phyloP scores from a whole-genome alignment of 2,329 filamentous ascomycete genomes.

The Exophiala oligosperma region DNA sequence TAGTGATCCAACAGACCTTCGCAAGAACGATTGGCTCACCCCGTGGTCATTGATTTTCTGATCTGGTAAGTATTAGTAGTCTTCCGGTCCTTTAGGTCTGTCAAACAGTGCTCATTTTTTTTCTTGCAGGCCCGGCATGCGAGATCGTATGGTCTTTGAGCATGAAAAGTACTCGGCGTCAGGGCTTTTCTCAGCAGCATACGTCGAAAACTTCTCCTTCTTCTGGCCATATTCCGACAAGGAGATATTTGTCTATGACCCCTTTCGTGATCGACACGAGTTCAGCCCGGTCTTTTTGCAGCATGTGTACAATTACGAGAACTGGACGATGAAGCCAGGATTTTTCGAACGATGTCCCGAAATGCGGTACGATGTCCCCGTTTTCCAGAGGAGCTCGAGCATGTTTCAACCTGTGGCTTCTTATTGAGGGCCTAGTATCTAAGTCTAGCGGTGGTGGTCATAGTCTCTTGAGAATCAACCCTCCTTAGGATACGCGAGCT shows the following conservation, averaged over 20 bases:
- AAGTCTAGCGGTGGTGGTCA: no score
- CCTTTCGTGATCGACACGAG: constrained; percentile 2
- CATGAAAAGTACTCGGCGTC: constrained; percentile 8
- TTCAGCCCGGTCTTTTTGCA: constrained; percentile 6
- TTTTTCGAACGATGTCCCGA: constrained; percentile 13
- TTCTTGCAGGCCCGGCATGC: constrained; percentile 12
- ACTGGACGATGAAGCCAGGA: constrained; percentile 11
- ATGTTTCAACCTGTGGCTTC: no score
- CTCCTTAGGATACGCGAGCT: no score
- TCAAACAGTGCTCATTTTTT: neutral
- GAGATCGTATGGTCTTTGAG: constrained; percentile 11
- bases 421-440: no score
- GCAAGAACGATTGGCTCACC: constrained; percentile 25
- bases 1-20: constrained; percentile 14
- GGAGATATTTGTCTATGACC: constrained; percentile 10
- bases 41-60: constrained; percentile 27
- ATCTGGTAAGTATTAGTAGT: constrained; percentile 17
- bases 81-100: neutral
- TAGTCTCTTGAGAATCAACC: no score
- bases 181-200: constrained; percentile 9
- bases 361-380: constrained; percentile 10
- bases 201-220: constrained; percentile 14
- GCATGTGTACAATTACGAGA: constrained; percentile 8
- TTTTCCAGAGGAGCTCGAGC: neutral
- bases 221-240: constrained; percentile 13